phyloP scores from a whole-genome alignment of 2,329 filamentous ascomycete genomes.

The Leptographium lundbergii region DNA sequence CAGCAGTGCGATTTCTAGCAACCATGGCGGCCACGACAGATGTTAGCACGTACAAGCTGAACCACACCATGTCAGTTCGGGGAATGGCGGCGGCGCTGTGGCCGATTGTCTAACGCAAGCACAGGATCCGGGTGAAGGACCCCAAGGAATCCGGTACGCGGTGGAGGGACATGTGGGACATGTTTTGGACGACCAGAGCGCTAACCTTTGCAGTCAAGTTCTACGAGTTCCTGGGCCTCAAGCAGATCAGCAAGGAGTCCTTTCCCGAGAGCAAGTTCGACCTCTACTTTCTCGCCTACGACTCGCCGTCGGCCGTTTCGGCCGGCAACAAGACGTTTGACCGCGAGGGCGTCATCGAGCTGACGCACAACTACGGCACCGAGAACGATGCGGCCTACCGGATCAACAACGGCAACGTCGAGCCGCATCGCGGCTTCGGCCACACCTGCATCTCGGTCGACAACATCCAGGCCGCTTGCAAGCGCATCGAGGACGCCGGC shows the following conservation, averaged over 20 bases:
- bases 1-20: constrained; percentile 19
- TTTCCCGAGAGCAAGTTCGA: constrained; percentile 87
- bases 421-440: constrained; percentile 72
- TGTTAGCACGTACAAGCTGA: constrained; percentile 65
- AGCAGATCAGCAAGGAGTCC: constrained; percentile 63
- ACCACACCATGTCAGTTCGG: constrained; percentile 65
- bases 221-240: constrained; percentile 88
- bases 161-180: neutral
- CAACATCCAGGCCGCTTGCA: constrained; percentile 78
- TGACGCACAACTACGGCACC: constrained; percentile 77
- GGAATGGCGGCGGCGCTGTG: neutral
- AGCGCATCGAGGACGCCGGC: constrained; percentile 77
- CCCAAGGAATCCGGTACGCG: constrained; percentile 58
- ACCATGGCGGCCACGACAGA: constrained; percentile 61
- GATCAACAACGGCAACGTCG: constrained; percentile 79
- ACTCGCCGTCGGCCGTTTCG: constrained; percentile 62
- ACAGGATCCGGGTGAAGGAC: constrained; percentile 87
- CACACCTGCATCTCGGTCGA: constrained; percentile 77
- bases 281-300: constrained; percentile 89
- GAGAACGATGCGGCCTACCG: constrained; percentile 73
- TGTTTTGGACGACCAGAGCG: neutral
- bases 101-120: neutral
- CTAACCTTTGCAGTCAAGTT: constrained; percentile 55
- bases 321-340: constrained; percentile 61
- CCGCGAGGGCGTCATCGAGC: constrained; percentile 80